These are phyloP conservation scores for Candida awuae DNA, from an alignment of 805 yeast species.

Conservation along the genomic window DNA sequence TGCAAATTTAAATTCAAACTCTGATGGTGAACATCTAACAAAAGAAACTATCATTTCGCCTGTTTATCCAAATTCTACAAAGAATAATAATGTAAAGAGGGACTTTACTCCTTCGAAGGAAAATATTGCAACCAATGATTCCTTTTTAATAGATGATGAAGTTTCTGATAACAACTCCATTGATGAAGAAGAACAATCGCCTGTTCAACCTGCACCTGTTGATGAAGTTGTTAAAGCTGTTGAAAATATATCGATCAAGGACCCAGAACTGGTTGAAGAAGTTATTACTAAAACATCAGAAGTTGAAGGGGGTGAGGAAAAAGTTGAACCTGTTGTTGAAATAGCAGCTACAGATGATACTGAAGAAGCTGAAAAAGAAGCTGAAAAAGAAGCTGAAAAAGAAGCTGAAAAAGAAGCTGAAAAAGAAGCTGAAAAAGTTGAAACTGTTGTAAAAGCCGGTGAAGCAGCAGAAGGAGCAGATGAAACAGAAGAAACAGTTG, in stretches of 20 bases:
- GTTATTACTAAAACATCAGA: constrained; percentile 9
- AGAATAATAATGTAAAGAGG: constrained; percentile 3
- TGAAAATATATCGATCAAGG: constrained; percentile 11
- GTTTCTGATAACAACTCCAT: too few relatives aligned
- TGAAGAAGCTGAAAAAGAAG: constrained; percentile 5
- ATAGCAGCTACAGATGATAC: constrained; percentile 13
- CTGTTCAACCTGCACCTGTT: constrained; percentile 28
- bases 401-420: background rate
- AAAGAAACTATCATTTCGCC: constrained; percentile 30
- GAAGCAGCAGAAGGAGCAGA: constrained; percentile 2
- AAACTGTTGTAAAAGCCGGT: constrained; percentile 7
- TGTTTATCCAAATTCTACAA: constrained; percentile 5
- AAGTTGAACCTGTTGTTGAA: constrained; percentile 10
- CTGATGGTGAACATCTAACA: constrained; percentile 18
- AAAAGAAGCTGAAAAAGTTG: constrained; percentile 5
- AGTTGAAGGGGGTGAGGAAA: constrained; percentile 6
- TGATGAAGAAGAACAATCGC: constrained; percentile 9
- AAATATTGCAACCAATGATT: constrained; percentile 18
- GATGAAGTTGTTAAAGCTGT: constrained; percentile 8
- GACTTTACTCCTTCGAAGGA: constrained; percentile 12
- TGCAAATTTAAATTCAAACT: background rate
- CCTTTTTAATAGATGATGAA: constrained; percentile 27
- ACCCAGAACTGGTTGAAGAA: constrained; percentile 4
- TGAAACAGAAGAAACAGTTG: constrained; percentile 17
- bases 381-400: constrained; percentile 3